Evolutionary conservation across 352 stramenopile genomes (phyloP).

Genomic region (Phytophthora colocasiae): DNA sequence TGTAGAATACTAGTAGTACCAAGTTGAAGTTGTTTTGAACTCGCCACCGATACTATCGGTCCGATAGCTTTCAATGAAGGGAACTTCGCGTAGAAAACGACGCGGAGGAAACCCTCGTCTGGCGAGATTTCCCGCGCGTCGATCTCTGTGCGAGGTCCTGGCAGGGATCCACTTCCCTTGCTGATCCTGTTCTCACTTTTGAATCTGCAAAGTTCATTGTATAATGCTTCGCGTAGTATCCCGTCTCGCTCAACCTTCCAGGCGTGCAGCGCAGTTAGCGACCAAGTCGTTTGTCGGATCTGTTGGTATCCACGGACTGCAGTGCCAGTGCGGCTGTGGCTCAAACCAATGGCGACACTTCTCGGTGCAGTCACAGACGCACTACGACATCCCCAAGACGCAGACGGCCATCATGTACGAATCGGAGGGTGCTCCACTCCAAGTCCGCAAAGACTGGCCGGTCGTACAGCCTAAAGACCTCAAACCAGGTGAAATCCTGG

Average conservation of each 20-base stretch:
- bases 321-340: slow-evolving; percentile 2
- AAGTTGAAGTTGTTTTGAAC: slow-evolving; percentile 18
- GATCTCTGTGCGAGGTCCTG: slow-evolving; percentile 21
- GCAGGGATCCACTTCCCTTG: slow-evolving; percentile 1
- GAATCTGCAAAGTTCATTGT: slow-evolving; percentile 8
- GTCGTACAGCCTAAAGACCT: slow-evolving; percentile 50
- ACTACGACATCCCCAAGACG: slow-evolving; percentile 56
- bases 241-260: slow-evolving; percentile 33
- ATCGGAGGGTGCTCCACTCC: slow-evolving; percentile 39
- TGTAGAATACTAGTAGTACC: not conserved
- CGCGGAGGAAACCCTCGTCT: slow-evolving; percentile 16
- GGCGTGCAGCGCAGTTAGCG: slow-evolving; percentile 22
- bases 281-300: slow-evolving; percentile 21
- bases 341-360: slow-evolving; percentile 33
- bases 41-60: too few species aligned
- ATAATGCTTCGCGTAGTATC: slow-evolving; percentile 38
- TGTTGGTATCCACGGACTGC: slow-evolving; percentile 13
- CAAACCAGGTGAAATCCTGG: slow-evolving; percentile 50
- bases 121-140: slow-evolving; percentile 12
- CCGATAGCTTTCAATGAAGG: too few species aligned
- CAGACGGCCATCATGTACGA: slow-evolving; percentile 57
- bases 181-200: slow-evolving; percentile 23
- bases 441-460: slow-evolving; percentile 52
- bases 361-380: slow-evolving; percentile 48
- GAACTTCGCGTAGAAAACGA: slow-evolving; percentile 7